A percentile compares a stretch with the other conserved stretches of the same genome.
These are phyloP conservation scores for Agaricus sinodeliciosus DNA, from an alignment of 768 basidiomycete genomes.

Conservation along the genomic window DNA sequence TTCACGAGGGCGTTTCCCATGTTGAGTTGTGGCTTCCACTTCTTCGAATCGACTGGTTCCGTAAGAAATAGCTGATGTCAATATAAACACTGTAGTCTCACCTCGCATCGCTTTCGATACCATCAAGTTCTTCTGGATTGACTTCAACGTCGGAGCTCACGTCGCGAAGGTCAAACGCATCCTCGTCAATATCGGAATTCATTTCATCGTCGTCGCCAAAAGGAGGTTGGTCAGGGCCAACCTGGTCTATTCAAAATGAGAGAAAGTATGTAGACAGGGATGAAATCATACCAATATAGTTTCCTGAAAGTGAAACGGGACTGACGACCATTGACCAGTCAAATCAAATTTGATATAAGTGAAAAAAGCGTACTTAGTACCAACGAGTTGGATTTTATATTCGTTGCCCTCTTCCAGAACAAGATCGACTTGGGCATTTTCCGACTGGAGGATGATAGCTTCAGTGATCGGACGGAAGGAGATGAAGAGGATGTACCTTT, in stretches of 20 bases:
- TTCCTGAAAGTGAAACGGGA: slow-evolving; percentile 73
- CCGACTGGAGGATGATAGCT: slow-evolving; percentile 43
- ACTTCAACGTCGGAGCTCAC: slow-evolving; percentile 84
- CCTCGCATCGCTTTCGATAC: slow-evolving; percentile 51
- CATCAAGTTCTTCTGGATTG: slow-evolving; percentile 53
- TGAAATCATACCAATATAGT: slow-evolving; percentile 63
- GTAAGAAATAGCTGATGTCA: neutral
- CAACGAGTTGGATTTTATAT: slow-evolving; percentile 63
- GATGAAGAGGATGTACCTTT: slow-evolving; percentile 43
- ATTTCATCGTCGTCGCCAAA: slow-evolving; percentile 33
- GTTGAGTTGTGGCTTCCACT: slow-evolving; percentile 35
- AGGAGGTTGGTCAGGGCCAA: slow-evolving; percentile 39
- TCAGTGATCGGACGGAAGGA: neutral
- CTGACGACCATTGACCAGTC: slow-evolving; percentile 26
- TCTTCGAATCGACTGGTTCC: slow-evolving; percentile 67
- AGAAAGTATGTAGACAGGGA: neutral
- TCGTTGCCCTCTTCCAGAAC: slow-evolving; percentile 61
- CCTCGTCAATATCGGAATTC: slow-evolving; percentile 46
- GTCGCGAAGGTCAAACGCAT: slow-evolving; percentile 60
- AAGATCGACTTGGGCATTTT: slow-evolving; percentile 68
- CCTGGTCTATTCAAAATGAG: slow-evolving; percentile 40
- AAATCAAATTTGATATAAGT: neutral
- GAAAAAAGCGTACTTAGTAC: slow-evolving; percentile 61
- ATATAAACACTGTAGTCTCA: slow-evolving; percentile 14
- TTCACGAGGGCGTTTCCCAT: slow-evolving; percentile 67